A percentile compares a stretch with the other conserved stretches of the same genome.
Conservation (phyloP, 2,329 filamentous ascomycete species). For the Laburnicola sp. region DNA sequence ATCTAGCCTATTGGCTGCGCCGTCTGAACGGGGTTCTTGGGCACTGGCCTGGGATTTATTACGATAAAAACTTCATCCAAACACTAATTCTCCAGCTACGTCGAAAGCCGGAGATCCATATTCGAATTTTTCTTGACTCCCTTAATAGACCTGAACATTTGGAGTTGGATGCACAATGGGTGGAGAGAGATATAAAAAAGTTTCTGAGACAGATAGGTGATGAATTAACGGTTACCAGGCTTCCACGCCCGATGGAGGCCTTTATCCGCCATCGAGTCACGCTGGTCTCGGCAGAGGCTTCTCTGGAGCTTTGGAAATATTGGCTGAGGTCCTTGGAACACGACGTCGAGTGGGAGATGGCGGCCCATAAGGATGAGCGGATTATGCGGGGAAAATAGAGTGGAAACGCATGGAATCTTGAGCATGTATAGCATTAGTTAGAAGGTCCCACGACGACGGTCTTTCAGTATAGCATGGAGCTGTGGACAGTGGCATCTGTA, state of each 20-base stretch:
- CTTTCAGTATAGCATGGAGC: no score
- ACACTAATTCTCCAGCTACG: slow-evolving; percentile 3
- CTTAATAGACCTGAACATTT: neutral
- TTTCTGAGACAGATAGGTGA: neutral
- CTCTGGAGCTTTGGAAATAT: slow-evolving; percentile 2
- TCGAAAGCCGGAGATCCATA: slow-evolving; percentile 3
- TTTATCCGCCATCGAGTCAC: slow-evolving; percentile 4
- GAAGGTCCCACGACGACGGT: no score
- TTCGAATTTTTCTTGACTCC: neutral
- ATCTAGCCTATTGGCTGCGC: neutral
- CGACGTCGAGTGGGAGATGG: slow-evolving; percentile 3
- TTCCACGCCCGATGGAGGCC: slow-evolving; percentile 1
- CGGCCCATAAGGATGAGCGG: neutral
- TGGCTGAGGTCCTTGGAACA: slow-evolving; percentile 1
- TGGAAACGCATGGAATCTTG: no score
- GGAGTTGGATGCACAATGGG: neutral
- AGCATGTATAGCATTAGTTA: no score
- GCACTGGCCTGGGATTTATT: no score
- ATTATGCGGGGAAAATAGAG: no score
- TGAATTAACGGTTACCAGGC: slow-evolving; percentile 1
- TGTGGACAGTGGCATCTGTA: no score
- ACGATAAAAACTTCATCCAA: neutral
- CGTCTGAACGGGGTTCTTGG: neutral
- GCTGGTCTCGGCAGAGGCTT: neutral
- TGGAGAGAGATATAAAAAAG: neutral